A percentile compares a stretch with the other conserved stretches of the same genome.
phyloP scores from a whole-genome alignment of 176 grass and related monocot genomes.

The Musa schizocarpa region DNA sequence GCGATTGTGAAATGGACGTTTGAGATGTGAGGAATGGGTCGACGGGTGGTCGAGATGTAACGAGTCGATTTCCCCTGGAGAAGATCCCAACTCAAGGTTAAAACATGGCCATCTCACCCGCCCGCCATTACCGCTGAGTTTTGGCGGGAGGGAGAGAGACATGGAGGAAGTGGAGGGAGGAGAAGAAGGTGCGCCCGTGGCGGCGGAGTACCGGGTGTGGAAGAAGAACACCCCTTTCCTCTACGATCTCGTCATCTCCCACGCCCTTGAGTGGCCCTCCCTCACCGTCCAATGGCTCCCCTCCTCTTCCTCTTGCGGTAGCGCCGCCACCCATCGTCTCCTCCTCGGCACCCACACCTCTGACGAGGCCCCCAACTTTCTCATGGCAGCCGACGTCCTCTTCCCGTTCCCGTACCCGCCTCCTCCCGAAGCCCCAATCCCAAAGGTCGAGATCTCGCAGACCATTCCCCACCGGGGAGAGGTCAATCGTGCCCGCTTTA shows the following conservation, averaged over 20 bases:
- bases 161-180: neutral
- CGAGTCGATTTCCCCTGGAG: neutral
- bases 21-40: too few relatives aligned
- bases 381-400: constrained; percentile 46
- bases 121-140: neutral
- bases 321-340: constrained; percentile 32
- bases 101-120: too few relatives aligned
- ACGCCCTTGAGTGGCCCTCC: constrained; percentile 80
- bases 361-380: constrained; percentile 46
- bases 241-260: constrained; percentile 91
- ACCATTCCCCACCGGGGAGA: constrained; percentile 54
- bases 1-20: too few relatives aligned
- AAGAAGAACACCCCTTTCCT: constrained; percentile 85
- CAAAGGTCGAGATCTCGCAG: constrained; percentile 44
- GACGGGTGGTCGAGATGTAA: too few relatives aligned
- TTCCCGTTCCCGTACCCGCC: constrained; percentile 43
- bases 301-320: neutral
- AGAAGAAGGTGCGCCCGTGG: constrained; percentile 1
- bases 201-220: constrained; percentile 66
- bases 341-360: constrained; percentile 75
- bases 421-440: constrained; percentile 24
- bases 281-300: constrained; percentile 88
- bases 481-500: constrained; percentile 75
- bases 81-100: neutral
- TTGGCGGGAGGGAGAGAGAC: neutral